These are phyloP conservation scores for Akebia trifoliata DNA, from an alignment of 164 flowering plant genomes.

Conservation along the genomic window DNA sequence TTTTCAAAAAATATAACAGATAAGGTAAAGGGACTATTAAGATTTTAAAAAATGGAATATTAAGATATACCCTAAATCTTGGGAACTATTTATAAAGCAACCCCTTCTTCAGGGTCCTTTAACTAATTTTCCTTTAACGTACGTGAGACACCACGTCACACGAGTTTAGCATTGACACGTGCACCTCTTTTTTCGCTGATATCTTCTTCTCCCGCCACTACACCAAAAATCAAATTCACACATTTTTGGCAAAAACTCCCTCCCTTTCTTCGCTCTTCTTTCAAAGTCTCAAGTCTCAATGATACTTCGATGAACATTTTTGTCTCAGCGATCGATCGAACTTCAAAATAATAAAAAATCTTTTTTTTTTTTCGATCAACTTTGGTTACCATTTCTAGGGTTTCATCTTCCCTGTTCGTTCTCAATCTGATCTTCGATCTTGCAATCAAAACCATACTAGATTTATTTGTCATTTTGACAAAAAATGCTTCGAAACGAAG, in stretches of 20 bases:
- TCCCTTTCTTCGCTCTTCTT: not conserved
- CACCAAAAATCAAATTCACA: constrained; percentile 4
- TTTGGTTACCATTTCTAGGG: not conserved
- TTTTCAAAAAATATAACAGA: too few relatives aligned
- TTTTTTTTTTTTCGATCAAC: not conserved
- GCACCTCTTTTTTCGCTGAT: not conserved
- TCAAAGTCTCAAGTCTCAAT: not conserved
- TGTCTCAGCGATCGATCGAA: not conserved
- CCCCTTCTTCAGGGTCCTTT: too few relatives aligned
- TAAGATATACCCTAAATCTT: too few relatives aligned
- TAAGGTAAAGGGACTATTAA: too few relatives aligned
- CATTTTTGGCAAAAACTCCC: not conserved
- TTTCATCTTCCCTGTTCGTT: not conserved
- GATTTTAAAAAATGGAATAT: too few relatives aligned
- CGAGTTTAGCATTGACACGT: not conserved
- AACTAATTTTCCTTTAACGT: too few relatives aligned
- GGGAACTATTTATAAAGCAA: too few relatives aligned
- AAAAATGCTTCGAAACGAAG: not conserved
- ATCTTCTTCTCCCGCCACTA: constrained; percentile 7
- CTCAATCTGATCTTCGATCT: not conserved
- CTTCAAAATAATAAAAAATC: not conserved
- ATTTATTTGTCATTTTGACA: not conserved
- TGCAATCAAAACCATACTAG: not conserved
- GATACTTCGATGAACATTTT: not conserved
- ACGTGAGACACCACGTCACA: too few relatives aligned